These are phyloP conservation scores for Trichoderma atroviride DNA, from an alignment of 2,329 filamentous ascomycete genomes.

Conservation along the genomic window DNA sequence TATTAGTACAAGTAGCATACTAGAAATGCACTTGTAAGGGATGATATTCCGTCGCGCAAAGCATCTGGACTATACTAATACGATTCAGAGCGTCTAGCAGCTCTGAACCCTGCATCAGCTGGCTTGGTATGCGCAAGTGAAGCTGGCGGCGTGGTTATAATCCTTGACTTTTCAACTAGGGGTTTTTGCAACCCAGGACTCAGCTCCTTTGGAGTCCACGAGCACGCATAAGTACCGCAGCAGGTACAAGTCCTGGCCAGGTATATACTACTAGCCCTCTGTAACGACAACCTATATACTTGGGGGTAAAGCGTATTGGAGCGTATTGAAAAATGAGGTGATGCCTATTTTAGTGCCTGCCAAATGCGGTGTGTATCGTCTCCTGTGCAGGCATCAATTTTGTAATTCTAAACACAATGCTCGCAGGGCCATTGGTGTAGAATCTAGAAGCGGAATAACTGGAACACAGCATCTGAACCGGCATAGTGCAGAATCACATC, in stretches of 20 bases:
- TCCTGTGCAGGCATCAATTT: neutral
- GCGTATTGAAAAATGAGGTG: neutral
- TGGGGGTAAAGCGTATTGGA: neutral
- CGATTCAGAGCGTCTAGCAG: neutral
- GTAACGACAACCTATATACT: neutral
- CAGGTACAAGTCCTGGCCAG: neutral
- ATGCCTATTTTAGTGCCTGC: neutral
- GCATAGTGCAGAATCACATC: neutral
- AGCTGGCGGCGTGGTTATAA: neutral
- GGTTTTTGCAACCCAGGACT: neutral
- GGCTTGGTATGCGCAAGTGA: neutral
- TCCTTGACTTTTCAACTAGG: neutral
- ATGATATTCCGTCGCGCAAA: neutral
- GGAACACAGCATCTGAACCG: neutral
- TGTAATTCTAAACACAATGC: neutral
- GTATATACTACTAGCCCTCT: neutral
- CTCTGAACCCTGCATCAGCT: neutral
- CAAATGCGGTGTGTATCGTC: neutral
- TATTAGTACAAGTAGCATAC: neutral
- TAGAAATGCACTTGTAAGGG: neutral
- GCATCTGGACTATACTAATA: neutral
- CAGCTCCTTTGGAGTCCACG: neutral
- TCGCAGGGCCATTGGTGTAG: neutral
- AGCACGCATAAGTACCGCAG: neutral
- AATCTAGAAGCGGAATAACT: neutral